These are phyloP conservation scores for Nephelium lappaceum DNA, from an alignment of 345 rosid genomes.

Conservation along the genomic window DNA sequence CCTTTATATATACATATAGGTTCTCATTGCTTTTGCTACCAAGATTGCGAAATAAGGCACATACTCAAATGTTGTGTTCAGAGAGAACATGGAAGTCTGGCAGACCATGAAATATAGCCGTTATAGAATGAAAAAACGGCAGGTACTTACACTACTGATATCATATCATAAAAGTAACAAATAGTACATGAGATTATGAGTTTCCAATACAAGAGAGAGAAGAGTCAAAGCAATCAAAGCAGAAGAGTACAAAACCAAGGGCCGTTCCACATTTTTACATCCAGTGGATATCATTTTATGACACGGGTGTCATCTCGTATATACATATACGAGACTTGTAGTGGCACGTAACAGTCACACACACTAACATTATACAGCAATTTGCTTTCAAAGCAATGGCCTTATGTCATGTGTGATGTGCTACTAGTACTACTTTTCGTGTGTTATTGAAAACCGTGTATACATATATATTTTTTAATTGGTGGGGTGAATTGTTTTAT, in stretches of 20 bases:
- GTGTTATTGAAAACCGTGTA: neutral
- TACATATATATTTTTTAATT: neutral
- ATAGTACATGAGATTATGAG: neutral
- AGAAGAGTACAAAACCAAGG: neutral
- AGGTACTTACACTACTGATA: neutral
- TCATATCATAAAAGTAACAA: neutral
- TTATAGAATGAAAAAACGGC: neutral
- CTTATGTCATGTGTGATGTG: neutral
- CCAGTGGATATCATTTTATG: neutral
- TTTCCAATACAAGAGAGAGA: neutral
- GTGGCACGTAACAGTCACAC: neutral
- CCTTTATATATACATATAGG: neutral
- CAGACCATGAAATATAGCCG: constrained; percentile 29
- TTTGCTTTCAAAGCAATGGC: too few species aligned
- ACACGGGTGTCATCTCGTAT: neutral
- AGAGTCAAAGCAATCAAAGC: neutral
- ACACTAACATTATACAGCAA: neutral
- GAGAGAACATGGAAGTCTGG: constrained; percentile 4
- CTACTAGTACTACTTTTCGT: neutral
- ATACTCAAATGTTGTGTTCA: neutral
- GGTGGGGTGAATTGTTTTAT: neutral
- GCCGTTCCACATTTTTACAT: neutral
- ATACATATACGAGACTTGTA: neutral
- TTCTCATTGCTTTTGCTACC: neutral
- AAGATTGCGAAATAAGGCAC: neutral